Conservation (phyloP, 768 basidiomycete genomes). For the Leccinum uliginosum region DNA sequence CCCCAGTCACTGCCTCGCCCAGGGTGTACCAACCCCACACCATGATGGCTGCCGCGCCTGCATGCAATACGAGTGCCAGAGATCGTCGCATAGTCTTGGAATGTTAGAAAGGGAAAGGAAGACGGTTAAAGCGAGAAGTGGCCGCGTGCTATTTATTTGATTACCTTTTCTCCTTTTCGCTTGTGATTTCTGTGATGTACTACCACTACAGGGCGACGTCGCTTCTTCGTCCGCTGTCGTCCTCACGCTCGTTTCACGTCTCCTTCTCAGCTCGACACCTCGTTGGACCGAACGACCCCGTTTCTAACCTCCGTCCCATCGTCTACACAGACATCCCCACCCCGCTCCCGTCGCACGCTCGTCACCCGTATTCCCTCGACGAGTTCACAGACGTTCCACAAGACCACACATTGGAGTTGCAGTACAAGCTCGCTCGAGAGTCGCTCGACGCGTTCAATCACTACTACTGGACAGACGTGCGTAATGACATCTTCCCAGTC, state of each 20-base stretch:
- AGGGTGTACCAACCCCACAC: slow-evolving; percentile 32
- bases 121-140: background rate
- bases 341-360: slow-evolving; percentile 24
- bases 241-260: slow-evolving; percentile 16
- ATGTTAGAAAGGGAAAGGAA: background rate
- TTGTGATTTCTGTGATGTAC: background rate
- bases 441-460: slow-evolving; percentile 74
- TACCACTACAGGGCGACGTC: background rate
- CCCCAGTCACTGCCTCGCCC: background rate
- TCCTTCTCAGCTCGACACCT: slow-evolving; percentile 33
- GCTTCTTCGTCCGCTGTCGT: background rate
- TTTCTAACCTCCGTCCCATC: slow-evolving; percentile 77
- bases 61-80: slow-evolving; percentile 28
- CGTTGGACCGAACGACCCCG: slow-evolving; percentile 70
- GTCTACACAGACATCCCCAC: slow-evolving; percentile 61
- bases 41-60: slow-evolving; percentile 31
- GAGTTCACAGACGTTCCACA: slow-evolving; percentile 50
- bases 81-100: slow-evolving; percentile 8
- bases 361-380: slow-evolving; percentile 73
- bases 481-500: slow-evolving; percentile 20
- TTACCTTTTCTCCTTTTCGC: background rate
- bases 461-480: slow-evolving; percentile 75
- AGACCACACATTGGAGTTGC: slow-evolving; percentile 51
- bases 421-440: slow-evolving; percentile 66
- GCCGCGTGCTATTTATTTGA: background rate